These are phyloP conservation scores for Amanita rubescens DNA, from an alignment of 768 basidiomycete genomes.

Conservation along the genomic window DNA sequence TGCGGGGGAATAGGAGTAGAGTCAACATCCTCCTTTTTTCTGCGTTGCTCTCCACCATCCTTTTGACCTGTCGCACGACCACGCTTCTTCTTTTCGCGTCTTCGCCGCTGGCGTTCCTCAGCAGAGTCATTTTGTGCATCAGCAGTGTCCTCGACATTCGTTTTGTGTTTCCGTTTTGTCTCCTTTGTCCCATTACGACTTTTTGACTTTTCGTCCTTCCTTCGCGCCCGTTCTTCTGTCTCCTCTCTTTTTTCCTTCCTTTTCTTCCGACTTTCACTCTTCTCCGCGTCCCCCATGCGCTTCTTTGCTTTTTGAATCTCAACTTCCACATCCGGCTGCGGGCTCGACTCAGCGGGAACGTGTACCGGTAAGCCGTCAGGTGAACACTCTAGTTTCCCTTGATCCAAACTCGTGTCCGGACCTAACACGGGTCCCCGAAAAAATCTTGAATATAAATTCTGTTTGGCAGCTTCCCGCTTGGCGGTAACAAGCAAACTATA, in stretches of 20 bases:
- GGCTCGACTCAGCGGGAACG: background rate
- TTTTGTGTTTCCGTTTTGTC: conserved; percentile 13
- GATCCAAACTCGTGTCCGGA: background rate
- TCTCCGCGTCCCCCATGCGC: background rate
- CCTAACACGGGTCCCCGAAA: conserved; percentile 64
- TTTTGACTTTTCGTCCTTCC: background rate
- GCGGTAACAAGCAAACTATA: conserved; percentile 53
- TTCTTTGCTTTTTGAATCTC: background rate
- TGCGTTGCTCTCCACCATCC: background rate
- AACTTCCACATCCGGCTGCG: background rate
- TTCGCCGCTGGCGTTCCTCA: background rate
- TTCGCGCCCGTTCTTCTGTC: background rate
- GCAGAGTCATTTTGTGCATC: background rate
- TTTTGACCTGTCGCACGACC: background rate
- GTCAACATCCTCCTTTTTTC: background rate
- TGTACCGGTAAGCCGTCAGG: background rate
- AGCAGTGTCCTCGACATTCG: background rate
- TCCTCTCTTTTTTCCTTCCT: background rate
- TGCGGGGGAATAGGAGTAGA: background rate
- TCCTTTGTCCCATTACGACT: background rate
- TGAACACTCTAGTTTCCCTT: background rate
- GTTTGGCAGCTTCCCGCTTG: conserved; percentile 72
- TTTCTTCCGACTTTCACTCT: background rate
- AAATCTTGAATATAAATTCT: conserved; percentile 72
- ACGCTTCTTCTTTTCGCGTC: background rate